Percentiles rank a stretch among this genome's conserved stretches.
phyloP scores from a whole-genome alignment of 2,329 filamentous ascomycete species.

The Herpotrichia juniperi region DNA sequence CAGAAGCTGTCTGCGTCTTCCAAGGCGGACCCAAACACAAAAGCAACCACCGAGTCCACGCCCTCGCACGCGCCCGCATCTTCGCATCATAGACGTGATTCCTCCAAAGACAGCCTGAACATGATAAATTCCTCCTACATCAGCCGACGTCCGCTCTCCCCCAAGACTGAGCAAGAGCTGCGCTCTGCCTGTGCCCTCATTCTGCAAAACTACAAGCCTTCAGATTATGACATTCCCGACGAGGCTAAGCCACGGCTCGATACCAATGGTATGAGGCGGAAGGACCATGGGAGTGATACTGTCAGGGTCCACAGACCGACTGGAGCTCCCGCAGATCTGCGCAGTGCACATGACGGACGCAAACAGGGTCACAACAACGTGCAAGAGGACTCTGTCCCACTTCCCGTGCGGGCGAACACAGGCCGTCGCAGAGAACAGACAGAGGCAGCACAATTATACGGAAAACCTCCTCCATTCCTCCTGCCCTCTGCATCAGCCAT shows the following conservation, averaged over 20 bases:
- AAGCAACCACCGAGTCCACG: constrained; percentile 33
- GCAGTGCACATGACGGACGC: constrained; percentile 28
- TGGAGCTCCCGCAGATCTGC: constrained; percentile 37
- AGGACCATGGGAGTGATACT: constrained; percentile 18
- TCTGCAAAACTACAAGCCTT: constrained; percentile 48
- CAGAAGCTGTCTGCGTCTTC: constrained; percentile 40
- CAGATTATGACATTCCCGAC: constrained; percentile 43
- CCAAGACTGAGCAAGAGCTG: constrained; percentile 51
- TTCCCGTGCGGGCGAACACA: constrained; percentile 38
- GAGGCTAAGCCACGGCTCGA: constrained; percentile 42
- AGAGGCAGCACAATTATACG: constrained; percentile 21
- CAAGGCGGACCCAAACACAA: constrained; percentile 36
- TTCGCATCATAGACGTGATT: constrained; percentile 30
- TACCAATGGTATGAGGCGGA: constrained; percentile 33
- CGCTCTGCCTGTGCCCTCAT: constrained; percentile 54
- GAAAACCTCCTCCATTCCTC: constrained; percentile 27
- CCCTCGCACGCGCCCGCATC: constrained; percentile 24
- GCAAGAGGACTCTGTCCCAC: constrained; percentile 33
- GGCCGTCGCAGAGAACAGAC: constrained; percentile 36
- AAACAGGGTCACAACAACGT: constrained; percentile 30
- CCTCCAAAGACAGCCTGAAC: constrained; percentile 39
- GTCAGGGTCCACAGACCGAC: constrained; percentile 35
- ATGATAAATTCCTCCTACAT: constrained; percentile 50
- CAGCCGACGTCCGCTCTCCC: constrained; percentile 50
- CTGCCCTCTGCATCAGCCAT: constrained; percentile 21